Percentiles rank a stretch among this genome's conserved stretches.
These are phyloP conservation scores for Aspergillus sp. DNA, from an alignment of 2,329 filamentous ascomycete species.

Conservation along the genomic window DNA sequence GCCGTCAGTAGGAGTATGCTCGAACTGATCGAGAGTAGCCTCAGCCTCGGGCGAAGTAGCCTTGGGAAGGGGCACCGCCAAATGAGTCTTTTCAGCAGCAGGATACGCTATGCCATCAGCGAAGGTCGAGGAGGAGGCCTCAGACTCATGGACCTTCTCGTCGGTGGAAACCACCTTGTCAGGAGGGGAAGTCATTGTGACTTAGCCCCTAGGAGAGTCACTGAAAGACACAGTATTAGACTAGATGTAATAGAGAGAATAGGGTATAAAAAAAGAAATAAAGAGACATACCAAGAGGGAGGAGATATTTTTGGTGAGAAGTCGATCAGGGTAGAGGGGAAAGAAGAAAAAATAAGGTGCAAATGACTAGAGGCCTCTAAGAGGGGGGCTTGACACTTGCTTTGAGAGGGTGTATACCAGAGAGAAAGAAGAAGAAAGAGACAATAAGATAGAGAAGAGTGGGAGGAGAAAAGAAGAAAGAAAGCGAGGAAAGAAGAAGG, in stretches of 20 bases:
- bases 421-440: not conserved
- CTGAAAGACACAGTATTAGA: too few relatives aligned
- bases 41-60: slow-evolving; percentile 2
- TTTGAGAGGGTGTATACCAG: not conserved
- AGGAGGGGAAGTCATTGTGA: slow-evolving; percentile 15
- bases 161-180: slow-evolving; percentile 12
- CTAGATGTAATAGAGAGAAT: not conserved
- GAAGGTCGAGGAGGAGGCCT: slow-evolving; percentile 29
- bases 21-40: slow-evolving; percentile 19
- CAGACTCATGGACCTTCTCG: slow-evolving; percentile 25
- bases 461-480: not conserved
- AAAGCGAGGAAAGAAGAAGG: not conserved
- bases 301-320: too few relatives aligned
- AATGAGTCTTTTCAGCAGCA: not conserved
- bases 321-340: too few relatives aligned
- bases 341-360: too few relatives aligned
- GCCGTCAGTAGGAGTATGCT: slow-evolving; percentile 17
- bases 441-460: not conserved
- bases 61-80: not conserved
- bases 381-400: too few relatives aligned
- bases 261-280: not conserved
- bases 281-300: not conserved
- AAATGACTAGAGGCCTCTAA: too few relatives aligned
- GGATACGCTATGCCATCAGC: slow-evolving; percentile 14
- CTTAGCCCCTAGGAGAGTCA: not conserved